Conservation (phyloP, 2,329 filamentous ascomycete genomes). For the Teratosphaeria gauchensis region DNA sequence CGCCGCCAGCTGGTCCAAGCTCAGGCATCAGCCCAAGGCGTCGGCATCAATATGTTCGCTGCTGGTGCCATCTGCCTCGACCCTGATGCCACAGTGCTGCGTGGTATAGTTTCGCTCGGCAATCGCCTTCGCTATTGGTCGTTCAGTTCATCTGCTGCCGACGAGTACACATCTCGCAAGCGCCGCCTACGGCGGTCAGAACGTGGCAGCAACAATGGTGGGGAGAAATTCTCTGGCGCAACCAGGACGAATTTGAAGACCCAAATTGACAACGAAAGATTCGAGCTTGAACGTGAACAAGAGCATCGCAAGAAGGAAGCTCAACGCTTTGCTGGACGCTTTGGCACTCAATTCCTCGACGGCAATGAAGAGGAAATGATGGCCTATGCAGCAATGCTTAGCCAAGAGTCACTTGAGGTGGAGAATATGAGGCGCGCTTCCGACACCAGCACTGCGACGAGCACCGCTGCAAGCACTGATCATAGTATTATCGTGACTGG, state of each 20-base stretch:
- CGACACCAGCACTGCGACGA: constrained; percentile 29
- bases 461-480: constrained; percentile 31
- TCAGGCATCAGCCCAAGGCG: constrained; percentile 55
- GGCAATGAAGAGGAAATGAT: constrained; percentile 53
- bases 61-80: constrained; percentile 80
- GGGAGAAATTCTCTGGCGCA: constrained; percentile 50
- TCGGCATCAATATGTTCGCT: constrained; percentile 67
- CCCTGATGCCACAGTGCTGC: constrained; percentile 72
- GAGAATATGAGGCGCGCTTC: constrained; percentile 40
- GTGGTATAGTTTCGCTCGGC: constrained; percentile 79
- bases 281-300: constrained; percentile 67
- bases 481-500: constrained; percentile 19
- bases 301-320: constrained; percentile 57
- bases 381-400: constrained; percentile 53
- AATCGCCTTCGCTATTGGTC: constrained; percentile 87
- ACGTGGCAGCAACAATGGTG: constrained; percentile 50
- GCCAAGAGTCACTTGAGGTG: constrained; percentile 46
- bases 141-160: constrained; percentile 71
- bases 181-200: constrained; percentile 65
- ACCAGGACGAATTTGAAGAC: constrained; percentile 63
- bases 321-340: constrained; percentile 63
- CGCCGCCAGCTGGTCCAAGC: constrained; percentile 64
- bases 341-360: constrained; percentile 66
- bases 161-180: constrained; percentile 66
- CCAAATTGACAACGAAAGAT: constrained; percentile 78